Evolutionary conservation across 176 grass and related monocot genomes (phyloP).

Genomic region (Alopecurus myosuroides): DNA sequence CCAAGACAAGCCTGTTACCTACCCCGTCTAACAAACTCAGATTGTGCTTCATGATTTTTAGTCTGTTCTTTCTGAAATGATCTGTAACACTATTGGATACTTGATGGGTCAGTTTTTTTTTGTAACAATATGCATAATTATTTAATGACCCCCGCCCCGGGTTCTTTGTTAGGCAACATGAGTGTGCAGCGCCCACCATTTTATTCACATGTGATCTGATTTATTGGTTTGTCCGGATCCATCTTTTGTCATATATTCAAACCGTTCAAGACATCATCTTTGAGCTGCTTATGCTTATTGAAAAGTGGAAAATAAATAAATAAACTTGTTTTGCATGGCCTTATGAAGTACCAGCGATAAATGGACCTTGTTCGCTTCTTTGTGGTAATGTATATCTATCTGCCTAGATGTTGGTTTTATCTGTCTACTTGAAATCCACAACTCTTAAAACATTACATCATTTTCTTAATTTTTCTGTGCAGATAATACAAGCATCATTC

Average conservation of each 20-base stretch:
- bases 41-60: conserved; percentile 11
- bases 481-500: not conserved
- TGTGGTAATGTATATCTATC: not conserved
- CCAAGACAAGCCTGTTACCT: conserved; percentile 14
- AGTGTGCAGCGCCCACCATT: not conserved
- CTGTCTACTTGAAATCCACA: not conserved
- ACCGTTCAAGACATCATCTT: not conserved
- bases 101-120: not conserved
- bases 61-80: not conserved
- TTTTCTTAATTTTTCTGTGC: not conserved
- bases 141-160: not conserved
- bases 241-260: not conserved
- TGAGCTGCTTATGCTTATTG: not conserved
- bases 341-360: not conserved
- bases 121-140: not conserved
- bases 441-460: not conserved
- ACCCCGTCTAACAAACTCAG: not conserved
- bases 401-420: not conserved
- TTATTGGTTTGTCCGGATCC: not conserved
- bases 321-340: not conserved
- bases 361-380: not conserved
- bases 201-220: conserved; percentile 1
- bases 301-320: not conserved
- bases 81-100: conserved; percentile 13
- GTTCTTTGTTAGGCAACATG: not conserved